These are phyloP conservation scores for Phytopythium cucurbitacearum DNA, from an alignment of 352 stramenopile species.

Conservation along the genomic window DNA sequence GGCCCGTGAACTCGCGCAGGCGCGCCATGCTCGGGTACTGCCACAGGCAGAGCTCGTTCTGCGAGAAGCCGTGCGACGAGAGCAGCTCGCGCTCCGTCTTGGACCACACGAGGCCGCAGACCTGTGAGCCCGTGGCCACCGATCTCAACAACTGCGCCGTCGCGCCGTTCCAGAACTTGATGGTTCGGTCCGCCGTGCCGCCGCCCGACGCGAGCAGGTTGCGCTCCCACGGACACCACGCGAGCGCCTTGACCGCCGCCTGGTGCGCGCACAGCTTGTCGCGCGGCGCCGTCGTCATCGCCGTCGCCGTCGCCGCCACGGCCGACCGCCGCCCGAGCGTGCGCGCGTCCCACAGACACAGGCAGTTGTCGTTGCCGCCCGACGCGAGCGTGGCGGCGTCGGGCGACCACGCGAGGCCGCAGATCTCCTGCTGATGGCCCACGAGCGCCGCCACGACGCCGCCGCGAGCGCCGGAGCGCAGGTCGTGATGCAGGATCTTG, in stretches of 20 bases:
- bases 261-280: slow-evolving; percentile 84
- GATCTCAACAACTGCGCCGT: slow-evolving; percentile 87
- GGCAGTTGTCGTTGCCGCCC: slow-evolving; percentile 93
- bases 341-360: slow-evolving; percentile 92
- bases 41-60: slow-evolving; percentile 95
- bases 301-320: slow-evolving; percentile 4
- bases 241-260: slow-evolving; percentile 95
- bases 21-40: slow-evolving; percentile 93
- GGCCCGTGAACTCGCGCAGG: slow-evolving; percentile 92
- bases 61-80: slow-evolving; percentile 93
- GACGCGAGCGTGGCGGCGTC: slow-evolving; percentile 92
- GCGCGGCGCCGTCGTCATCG: slow-evolving; percentile 17
- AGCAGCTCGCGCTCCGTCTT: slow-evolving; percentile 87
- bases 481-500: slow-evolving; percentile 73
- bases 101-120: slow-evolving; percentile 91
- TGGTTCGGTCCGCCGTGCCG: slow-evolving; percentile 93
- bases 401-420: slow-evolving; percentile 92
- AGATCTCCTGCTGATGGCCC: slow-evolving; percentile 94
- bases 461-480: slow-evolving; percentile 11
- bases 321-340: neutral
- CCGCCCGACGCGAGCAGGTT: slow-evolving; percentile 93
- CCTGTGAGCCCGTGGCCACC: slow-evolving; percentile 94
- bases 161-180: slow-evolving; percentile 96
- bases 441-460: slow-evolving; percentile 72
- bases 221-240: slow-evolving; percentile 95